Evolutionary conservation across 2,329 filamentous ascomycete genomes (phyloP), one percentile per base, ranked within the genome.

Genomic region (Paecilomyces dactylethromorphus): DNA sequence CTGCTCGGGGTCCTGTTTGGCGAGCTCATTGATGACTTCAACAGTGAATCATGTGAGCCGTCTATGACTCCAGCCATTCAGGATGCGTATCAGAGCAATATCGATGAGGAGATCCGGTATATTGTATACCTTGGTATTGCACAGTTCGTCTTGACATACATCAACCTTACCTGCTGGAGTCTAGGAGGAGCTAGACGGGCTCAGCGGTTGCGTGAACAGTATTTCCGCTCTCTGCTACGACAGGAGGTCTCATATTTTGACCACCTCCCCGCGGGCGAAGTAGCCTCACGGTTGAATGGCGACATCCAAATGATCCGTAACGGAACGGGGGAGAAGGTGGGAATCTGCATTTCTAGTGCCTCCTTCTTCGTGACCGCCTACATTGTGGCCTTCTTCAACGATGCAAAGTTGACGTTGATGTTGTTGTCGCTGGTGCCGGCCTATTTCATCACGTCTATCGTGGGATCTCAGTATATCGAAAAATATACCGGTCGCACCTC

Each of bases 361-460:
- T 57, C 60, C 3, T 64, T 62, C 62, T 80, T 80, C 59, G 66
- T 81, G 29, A 76, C 78, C 0, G 78, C 78, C 12, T 78, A 79
- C 58, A 73, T 79, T 13, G 72, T 80, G 33, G 77, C 78, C 2
- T 81, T 81, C 63, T 75, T 78, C 65, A 79, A 77, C 60, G 71
- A 79, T 69, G 73, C 33, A 69, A 70, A 53, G 69, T 81, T 8
- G 75, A 78, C 12, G 31, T 12, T 0, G 89, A 93, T n/a, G 65
- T 89, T 92, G 3, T 81, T 84, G 0, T 89, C 94, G 32, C 89
- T 95, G 84, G 79, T 91, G 32, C 84, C 86, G 60, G 84, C 84
- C 0, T 88, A 85, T 66, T 69, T 88, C 56, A 60, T 87, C 35
- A 84, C 87, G 78, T 80, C 81, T 1, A 75, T 81, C 22, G 69